phyloP scores from a whole-genome alignment of 441 rosid species.

The Syzygium syzygioides region DNA sequence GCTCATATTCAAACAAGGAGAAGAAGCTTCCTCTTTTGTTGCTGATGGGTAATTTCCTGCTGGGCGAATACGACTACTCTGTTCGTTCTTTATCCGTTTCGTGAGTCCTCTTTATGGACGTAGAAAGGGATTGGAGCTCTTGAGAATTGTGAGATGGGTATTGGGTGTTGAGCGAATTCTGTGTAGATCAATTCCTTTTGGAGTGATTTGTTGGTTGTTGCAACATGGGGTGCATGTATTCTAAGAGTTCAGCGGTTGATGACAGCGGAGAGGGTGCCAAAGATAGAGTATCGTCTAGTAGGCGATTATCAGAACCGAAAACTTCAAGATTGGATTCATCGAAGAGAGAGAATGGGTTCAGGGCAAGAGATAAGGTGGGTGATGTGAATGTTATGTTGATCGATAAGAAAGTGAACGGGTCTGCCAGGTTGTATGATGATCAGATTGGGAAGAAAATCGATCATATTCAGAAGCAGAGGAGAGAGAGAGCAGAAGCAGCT shows the following conservation, averaged over 20 bases:
- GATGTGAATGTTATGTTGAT: constrained; percentile 44
- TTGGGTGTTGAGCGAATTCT: background rate
- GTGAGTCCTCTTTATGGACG: background rate
- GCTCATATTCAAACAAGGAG: background rate
- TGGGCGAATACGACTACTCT: background rate
- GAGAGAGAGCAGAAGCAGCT: constrained; percentile 26
- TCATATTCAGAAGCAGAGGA: constrained; percentile 7
- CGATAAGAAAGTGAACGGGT: constrained; percentile 44
- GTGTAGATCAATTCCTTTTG: background rate
- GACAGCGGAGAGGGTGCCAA: constrained; percentile 31
- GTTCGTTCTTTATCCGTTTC: background rate
- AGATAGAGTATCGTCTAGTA: constrained; percentile 34
- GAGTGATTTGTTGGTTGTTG: background rate
- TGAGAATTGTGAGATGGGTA: background rate
- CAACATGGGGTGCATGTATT: constrained; percentile 75
- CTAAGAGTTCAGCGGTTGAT: constrained; percentile 39
- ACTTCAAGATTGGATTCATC: constrained; percentile 45
- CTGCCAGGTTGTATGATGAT: constrained; percentile 30
- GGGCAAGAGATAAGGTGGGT: constrained; percentile 32
- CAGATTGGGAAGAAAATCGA: constrained; percentile 19
- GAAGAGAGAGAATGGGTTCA: constrained; percentile 42
- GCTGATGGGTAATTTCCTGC: background rate
- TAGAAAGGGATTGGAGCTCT: background rate
- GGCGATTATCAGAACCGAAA: constrained; percentile 42
- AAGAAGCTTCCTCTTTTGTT: background rate